Percentiles rank a stretch among this genome's conserved stretches.
Conservation (phyloP, 2,329 filamentous ascomycete genomes). For the Cadophora sp. region DNA sequence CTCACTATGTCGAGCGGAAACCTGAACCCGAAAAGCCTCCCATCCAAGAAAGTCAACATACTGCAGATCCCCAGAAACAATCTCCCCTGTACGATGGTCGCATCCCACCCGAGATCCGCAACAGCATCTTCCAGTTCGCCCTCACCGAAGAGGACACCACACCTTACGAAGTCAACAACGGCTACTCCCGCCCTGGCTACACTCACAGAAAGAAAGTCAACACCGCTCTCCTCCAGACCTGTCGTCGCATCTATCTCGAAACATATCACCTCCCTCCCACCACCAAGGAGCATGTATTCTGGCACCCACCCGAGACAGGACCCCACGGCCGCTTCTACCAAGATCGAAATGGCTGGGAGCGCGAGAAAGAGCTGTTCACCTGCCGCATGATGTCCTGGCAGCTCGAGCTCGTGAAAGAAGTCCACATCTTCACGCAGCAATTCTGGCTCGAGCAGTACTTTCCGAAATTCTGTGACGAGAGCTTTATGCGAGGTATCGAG, state of each 20-base stretch:
- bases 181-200: slow-evolving; percentile 32
- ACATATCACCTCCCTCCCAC: slow-evolving; percentile 34
- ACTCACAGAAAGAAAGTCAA: slow-evolving; percentile 22
- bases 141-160: slow-evolving; percentile 27
- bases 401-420: slow-evolving; percentile 17
- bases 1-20: background rate
- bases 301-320: slow-evolving; percentile 22
- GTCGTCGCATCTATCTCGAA: slow-evolving; percentile 36
- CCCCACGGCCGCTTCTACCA: slow-evolving; percentile 15
- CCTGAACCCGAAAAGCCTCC: background rate
- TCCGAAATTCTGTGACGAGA: slow-evolving; percentile 7
- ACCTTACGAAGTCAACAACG: slow-evolving; percentile 4
- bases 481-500: slow-evolving; percentile 30
- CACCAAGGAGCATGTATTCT: slow-evolving; percentile 36
- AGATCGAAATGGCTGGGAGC: background rate
- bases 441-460: slow-evolving; percentile 38
- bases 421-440: slow-evolving; percentile 35
- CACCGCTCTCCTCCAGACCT: slow-evolving; percentile 35
- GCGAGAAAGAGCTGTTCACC: slow-evolving; percentile 24
- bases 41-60: background rate
- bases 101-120: slow-evolving; percentile 36
- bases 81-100: slow-evolving; percentile 35
- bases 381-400: slow-evolving; percentile 27
- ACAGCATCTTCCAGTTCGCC: slow-evolving; percentile 32
- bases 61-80: slow-evolving; percentile 28